Conservation (phyloP, 257 asterid genomes). For the Verbena officinalis region DNA sequence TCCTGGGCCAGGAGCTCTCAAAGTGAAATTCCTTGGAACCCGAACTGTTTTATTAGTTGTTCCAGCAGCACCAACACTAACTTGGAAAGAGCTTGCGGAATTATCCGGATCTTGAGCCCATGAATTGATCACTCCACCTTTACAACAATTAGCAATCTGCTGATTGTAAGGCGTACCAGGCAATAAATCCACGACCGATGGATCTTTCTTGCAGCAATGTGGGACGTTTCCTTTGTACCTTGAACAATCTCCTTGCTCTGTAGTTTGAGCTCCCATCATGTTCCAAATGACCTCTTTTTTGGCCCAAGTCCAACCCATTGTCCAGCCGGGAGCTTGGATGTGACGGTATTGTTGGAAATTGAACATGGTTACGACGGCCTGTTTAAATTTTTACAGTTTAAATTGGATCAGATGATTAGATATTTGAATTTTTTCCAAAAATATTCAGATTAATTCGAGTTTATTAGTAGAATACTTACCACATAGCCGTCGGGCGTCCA, state of each 20-base stretch:
- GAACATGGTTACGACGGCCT: constrained; percentile 84
- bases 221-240: constrained; percentile 56
- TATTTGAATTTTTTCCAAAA: too few relatives aligned
- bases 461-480: constrained; percentile 35
- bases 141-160: constrained; percentile 77
- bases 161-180: constrained; percentile 82
- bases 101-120: constrained; percentile 67
- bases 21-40: constrained; percentile 67
- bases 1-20: constrained; percentile 76
- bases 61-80: constrained; percentile 69
- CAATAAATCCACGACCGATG: constrained; percentile 58
- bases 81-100: constrained; percentile 71
- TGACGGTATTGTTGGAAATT: constrained; percentile 94
- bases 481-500: constrained; percentile 74
- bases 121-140: constrained; percentile 72
- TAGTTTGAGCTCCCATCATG: constrained; percentile 81
- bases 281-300: constrained; percentile 91
- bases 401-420: neutral
- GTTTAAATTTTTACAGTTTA: neutral
- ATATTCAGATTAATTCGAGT: neutral
- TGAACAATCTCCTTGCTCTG: constrained; percentile 95
- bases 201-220: constrained; percentile 75
- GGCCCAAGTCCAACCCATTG: constrained; percentile 95
- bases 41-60: constrained; percentile 68
- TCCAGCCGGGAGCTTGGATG: constrained; percentile 94